These are phyloP conservation scores for Aquilaria yunnanensis DNA, from an alignment of 345 rosid genomes.

Conservation along the genomic window DNA sequence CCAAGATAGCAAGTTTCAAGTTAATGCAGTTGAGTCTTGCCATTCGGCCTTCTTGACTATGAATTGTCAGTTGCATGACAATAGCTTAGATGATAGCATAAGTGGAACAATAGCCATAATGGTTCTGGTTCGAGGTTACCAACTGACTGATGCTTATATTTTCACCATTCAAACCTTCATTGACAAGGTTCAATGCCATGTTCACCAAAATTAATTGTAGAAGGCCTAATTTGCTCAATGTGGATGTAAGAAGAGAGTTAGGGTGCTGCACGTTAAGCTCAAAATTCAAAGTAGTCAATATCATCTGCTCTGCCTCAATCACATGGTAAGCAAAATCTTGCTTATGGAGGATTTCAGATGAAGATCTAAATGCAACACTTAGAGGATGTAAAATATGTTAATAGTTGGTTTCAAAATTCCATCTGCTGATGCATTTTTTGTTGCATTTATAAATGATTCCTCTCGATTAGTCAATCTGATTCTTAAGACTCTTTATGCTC, in stretches of 20 bases:
- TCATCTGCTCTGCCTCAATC: slow-evolving; percentile 70
- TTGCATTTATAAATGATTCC: no score
- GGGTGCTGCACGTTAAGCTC: slow-evolving; percentile 81
- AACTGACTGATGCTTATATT: slow-evolving; percentile 10
- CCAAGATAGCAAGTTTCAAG: slow-evolving; percentile 45
- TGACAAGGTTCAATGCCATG: slow-evolving; percentile 65
- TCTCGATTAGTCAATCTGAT: no score
- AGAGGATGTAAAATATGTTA: slow-evolving; percentile 29
- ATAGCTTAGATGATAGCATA: slow-evolving; percentile 79
- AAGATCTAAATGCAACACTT: slow-evolving; percentile 45
- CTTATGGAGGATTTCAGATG: slow-evolving; percentile 61
- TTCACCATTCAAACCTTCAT: slow-evolving; percentile 29
- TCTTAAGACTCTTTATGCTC: no score
- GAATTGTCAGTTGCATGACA: slow-evolving; percentile 69
- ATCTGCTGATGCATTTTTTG: no score
- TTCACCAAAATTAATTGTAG: slow-evolving; percentile 56
- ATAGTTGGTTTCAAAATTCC: no score
- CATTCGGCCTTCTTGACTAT: slow-evolving; percentile 60
- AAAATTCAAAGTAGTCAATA: slow-evolving; percentile 65
- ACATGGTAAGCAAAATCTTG: slow-evolving; percentile 55
- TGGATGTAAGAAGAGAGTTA: slow-evolving; percentile 51
- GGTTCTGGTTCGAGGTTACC: slow-evolving; percentile 69
- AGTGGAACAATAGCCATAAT: slow-evolving; percentile 95
- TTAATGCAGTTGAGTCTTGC: slow-evolving; percentile 73
- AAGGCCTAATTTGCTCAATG: slow-evolving; percentile 61